Evolutionary conservation across 768 basidiomycete genomes (phyloP).

Genomic region (Boletus rubescentipes): DNA sequence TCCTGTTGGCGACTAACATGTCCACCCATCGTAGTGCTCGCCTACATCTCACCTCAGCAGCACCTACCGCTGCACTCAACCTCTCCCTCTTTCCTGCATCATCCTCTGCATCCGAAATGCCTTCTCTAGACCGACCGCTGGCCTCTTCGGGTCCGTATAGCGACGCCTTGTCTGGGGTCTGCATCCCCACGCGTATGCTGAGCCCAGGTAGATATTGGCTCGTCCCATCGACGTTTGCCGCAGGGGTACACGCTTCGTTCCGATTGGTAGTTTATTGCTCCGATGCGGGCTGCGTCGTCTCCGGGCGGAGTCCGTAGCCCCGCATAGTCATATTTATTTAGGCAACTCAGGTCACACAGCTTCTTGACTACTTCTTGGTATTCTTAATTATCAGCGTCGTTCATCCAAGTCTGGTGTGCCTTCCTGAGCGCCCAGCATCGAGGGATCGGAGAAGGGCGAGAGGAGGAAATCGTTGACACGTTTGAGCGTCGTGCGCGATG

Average conservation of each 20-base stretch:
- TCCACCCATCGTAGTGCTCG: constrained; percentile 51
- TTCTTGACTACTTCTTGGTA: background rate
- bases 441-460: constrained; percentile 28
- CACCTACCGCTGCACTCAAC: constrained; percentile 52
- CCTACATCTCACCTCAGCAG: constrained; percentile 53
- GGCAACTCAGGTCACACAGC: background rate
- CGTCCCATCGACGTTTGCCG: constrained; percentile 72
- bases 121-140: constrained; percentile 41
- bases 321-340: background rate
- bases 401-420: background rate
- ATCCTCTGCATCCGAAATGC: background rate
- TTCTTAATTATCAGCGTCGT: background rate
- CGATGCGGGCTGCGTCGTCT: constrained; percentile 26
- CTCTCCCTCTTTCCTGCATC: constrained; percentile 53
- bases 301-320: background rate
- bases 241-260: constrained; percentile 56
- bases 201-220: constrained; percentile 65
- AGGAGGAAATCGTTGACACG: constrained; percentile 74
- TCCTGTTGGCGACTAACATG: background rate
- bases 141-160: constrained; percentile 80
- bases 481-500: constrained; percentile 78
- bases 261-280: constrained; percentile 61
- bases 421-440: background rate
- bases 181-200: constrained; percentile 51
- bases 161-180: constrained; percentile 71